Conservation (phyloP, 495 filamentous ascomycete genomes). For the Podospora pseudoanserina region DNA sequence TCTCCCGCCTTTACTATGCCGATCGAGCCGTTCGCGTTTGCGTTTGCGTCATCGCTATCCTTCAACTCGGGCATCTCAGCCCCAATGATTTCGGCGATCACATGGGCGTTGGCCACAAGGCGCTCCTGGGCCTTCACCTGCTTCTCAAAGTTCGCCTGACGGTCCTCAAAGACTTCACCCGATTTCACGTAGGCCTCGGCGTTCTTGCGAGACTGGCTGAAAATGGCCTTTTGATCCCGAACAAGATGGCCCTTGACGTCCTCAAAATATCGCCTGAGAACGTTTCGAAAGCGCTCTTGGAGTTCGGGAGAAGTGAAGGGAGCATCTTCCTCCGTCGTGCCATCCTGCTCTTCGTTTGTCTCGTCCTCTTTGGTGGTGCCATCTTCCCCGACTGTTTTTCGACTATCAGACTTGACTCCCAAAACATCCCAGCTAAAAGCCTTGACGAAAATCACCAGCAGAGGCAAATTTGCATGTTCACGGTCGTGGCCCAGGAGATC, state of each 20-base stretch:
- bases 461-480: slow-evolving; percentile 84
- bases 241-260: slow-evolving; percentile 87
- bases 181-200: slow-evolving; percentile 98
- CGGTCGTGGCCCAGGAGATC: slow-evolving; percentile 90
- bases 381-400: slow-evolving; percentile 82
- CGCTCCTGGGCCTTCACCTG: slow-evolving; percentile 87
- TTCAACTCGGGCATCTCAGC: slow-evolving; percentile 93
- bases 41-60: slow-evolving; percentile 68
- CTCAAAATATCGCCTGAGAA: slow-evolving; percentile 86
- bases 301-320: slow-evolving; percentile 72
- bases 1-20: slow-evolving; percentile 93
- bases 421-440: slow-evolving; percentile 94
- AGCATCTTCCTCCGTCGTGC: slow-evolving; percentile 55
- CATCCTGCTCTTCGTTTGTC: slow-evolving; percentile 46
- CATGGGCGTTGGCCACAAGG: slow-evolving; percentile 83
- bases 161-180: slow-evolving; percentile 97
- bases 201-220: slow-evolving; percentile 81
- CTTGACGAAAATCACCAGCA: slow-evolving; percentile 93
- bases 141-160: slow-evolving; percentile 93
- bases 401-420: slow-evolving; percentile 74
- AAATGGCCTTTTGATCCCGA: slow-evolving; percentile 82
- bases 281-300: slow-evolving; percentile 81
- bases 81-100: slow-evolving; percentile 80
- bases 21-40: slow-evolving; percentile 67
- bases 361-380: slow-evolving; percentile 56